Evolutionary conservation across 148 eudicot genomes (phyloP), one percentile per base, ranked within the genome.

Genomic region (Pharnaceum exiguum): DNA sequence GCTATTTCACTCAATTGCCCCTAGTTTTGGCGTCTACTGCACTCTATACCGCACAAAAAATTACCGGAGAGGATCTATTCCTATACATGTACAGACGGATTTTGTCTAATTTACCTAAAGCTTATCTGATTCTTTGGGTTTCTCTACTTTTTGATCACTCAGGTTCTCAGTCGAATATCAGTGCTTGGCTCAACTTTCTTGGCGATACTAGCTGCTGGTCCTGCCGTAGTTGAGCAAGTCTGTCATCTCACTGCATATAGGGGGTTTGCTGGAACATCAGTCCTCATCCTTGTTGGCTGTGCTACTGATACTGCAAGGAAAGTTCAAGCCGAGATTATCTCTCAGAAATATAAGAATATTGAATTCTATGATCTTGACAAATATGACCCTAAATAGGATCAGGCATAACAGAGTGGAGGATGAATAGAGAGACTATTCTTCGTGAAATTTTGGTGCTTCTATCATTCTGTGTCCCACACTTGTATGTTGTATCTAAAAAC

Each of bases 241-340:
- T 86, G 95, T 17, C 96, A 94, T 64, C 81, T 89, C 29, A 83
- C 99, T 3, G 99, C 96, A 16, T 94, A 89, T 33, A 74, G 96
- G 45, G 99, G 96, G 45, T 94, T 94, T 33, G 96, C 95, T 0
- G 99, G 96, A 55, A 89, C 99, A 0, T 94, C 99, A 0, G 96
- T 89, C 57, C 91, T 89, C 65, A 94, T 94, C 77, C 91, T 94
- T 40, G 99, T 94, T 39, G 99, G 99, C 53, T 94, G 99, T 72
- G 99, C 99, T 8, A 94, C 99, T 5, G 99, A 94, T 55, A 94
- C 96, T 0, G 96, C 99, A 10, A 80, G 99, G 59, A 89, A 94
- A 73, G 96, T 94, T 48, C 85, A 94, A 66, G 99, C 96, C 0
- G 96, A 94, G 82, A 65, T 89, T 49, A 94, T 89, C 35, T 94